Evolutionary conservation across 495 filamentous ascomycete species (phyloP).

Genomic region (Penicillium argentinense): DNA sequence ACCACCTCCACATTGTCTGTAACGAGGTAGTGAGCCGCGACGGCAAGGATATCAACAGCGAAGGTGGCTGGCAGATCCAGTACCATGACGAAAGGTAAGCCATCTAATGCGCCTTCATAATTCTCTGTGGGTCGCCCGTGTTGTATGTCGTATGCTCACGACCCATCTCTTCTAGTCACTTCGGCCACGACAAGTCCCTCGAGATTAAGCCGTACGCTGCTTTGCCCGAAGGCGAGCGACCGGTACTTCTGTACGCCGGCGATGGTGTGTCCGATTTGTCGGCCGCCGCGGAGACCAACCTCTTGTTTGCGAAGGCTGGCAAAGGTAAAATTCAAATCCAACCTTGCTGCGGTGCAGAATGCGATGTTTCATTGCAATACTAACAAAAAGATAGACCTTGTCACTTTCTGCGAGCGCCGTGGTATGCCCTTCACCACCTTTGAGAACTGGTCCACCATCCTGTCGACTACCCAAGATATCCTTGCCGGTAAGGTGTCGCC

Average conservation of each 20-base stretch:
- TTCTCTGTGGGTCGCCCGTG: neutral
- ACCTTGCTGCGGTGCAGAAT: too few relatives aligned
- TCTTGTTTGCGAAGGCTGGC: conserved; percentile 88
- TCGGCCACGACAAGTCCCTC: conserved; percentile 91
- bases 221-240: conserved; percentile 65
- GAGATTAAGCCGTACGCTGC: conserved; percentile 82
- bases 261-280: conserved; percentile 89
- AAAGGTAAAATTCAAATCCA: conserved; percentile 70
- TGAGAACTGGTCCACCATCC: conserved; percentile 73
- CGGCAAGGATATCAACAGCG: conserved; percentile 74
- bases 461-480: conserved; percentile 72
- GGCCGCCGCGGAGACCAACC: conserved; percentile 82
- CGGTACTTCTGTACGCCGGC: conserved; percentile 83
- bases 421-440: conserved; percentile 81
- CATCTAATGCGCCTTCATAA: neutral
- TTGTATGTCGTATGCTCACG: neutral
- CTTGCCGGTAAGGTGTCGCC: conserved; percentile 53
- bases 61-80: conserved; percentile 80
- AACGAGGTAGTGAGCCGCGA: conserved; percentile 69
- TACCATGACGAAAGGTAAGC: conserved; percentile 81
- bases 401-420: conserved; percentile 76
- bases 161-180: conserved; percentile 53
- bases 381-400: conserved; percentile 58
- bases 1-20: conserved; percentile 79
- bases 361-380: too few relatives aligned